Evolutionary conservation across 305 asterid genomes (phyloP).

Genomic region (Fraxinus platypoda): DNA sequence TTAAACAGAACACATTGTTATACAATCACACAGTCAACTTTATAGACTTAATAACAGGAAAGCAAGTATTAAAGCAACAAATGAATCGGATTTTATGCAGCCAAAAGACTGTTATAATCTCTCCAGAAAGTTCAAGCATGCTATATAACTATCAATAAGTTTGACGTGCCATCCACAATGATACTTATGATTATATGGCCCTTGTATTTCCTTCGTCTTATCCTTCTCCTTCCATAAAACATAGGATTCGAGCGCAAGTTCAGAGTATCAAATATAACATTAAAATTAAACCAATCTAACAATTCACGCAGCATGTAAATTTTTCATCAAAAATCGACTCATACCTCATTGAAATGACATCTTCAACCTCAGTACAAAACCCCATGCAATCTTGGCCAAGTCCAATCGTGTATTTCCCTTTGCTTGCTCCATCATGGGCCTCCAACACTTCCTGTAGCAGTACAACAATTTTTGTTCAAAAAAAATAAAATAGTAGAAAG

Average conservation of each 20-base stretch:
- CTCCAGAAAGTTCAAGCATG: slow-evolving; percentile 7
- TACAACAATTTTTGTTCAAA: slow-evolving; percentile 9
- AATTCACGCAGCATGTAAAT: background rate
- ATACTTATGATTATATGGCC: background rate
- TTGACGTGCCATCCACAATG: slow-evolving; percentile 8
- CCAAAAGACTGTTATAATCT: background rate
- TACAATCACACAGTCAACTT: background rate
- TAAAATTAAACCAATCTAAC: background rate
- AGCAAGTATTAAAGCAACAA: background rate
- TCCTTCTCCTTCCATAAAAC: background rate
- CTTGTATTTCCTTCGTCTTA: background rate
- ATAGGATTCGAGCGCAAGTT: background rate
- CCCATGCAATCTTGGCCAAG: slow-evolving; percentile 99
- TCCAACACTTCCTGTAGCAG: slow-evolving; percentile 77
- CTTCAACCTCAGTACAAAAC: slow-evolving; percentile 92
- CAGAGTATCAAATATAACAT: background rate
- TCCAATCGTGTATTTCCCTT: slow-evolving; percentile 98
- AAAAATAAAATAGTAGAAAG: background rate
- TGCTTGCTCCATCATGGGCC: slow-evolving; percentile 98
- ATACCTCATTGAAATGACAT: slow-evolving; percentile 98
- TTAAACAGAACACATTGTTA: background rate
- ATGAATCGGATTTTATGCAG: background rate
- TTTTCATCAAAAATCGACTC: background rate
- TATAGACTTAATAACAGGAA: background rate
- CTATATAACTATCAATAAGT: background rate